Conservation (phyloP, 2,329 filamentous ascomycete genomes). For the Claviceps quebecensis region DNA sequence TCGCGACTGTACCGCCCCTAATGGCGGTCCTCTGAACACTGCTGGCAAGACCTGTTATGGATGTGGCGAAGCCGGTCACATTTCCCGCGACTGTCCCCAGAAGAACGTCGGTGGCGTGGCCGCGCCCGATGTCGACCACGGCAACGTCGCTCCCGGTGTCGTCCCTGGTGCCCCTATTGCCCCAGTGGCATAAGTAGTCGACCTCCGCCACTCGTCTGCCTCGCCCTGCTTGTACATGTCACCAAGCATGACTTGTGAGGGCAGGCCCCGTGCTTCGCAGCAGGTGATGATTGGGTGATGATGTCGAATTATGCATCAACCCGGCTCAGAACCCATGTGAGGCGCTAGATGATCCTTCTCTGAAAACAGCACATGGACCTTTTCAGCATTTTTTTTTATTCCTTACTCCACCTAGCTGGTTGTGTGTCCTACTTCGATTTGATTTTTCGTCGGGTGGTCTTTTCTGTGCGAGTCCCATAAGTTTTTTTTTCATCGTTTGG, state of each 20-base stretch:
- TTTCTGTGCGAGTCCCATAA: constrained; percentile 9
- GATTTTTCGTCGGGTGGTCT: constrained; percentile 15
- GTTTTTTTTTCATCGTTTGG: constrained; percentile 14
- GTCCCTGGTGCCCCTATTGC: constrained; percentile 32
- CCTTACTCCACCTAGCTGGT: neutral
- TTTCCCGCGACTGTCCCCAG: constrained; percentile 86
- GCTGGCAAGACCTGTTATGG: constrained; percentile 98
- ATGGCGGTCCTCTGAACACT: constrained; percentile 88
- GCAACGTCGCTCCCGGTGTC: constrained; percentile 21
- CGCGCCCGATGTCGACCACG: constrained; percentile 28
- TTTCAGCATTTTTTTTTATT: neutral
- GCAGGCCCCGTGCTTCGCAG: constrained; percentile 2
- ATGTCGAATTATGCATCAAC: neutral
- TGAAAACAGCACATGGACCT: too few relatives aligned
- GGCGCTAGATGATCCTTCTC: neutral
- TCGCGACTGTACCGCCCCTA: constrained; percentile 86
- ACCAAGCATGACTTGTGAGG: neutral
- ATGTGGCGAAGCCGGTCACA: constrained; percentile 90
- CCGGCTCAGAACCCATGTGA: neutral
- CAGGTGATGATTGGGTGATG: neutral
- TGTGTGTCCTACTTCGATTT: neutral
- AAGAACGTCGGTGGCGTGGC: constrained; percentile 43
- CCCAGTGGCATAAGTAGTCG: constrained; percentile 22
- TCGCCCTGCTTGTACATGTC: neutral
- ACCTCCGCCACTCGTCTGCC: constrained; percentile 7